Evolutionary conservation across 257 asterid genomes (phyloP), one percentile per base, ranked within the genome.

Genomic region (Nicotiana undulata): DNA sequence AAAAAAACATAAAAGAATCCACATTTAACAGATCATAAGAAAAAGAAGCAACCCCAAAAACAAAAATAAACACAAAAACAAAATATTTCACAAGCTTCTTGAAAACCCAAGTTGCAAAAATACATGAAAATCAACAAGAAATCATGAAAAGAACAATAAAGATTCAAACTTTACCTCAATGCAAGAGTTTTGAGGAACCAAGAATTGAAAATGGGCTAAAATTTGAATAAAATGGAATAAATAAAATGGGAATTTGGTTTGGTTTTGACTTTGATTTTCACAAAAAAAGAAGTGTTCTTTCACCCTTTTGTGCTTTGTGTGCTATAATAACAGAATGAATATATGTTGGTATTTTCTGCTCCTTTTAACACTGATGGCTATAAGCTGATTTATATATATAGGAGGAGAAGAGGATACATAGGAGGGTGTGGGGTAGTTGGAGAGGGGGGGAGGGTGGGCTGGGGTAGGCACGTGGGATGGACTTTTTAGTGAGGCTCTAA

Each of bases 381-480:
- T 37, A 5, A 68, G 55, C 56, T 40, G 77, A 70, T 44, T 68
- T 68, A 53, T 67, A 80, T 29, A 8, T 40, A 61, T 61, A 3
- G 81, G 34, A 18, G 11, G 53, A 63, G 29, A 66, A 28, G 83
- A 80, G 65, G 58, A 60, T 53, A 81, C 59, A 49, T 31, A 15
- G 49, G 68, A 12, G 24, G 37, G 28, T 15, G 74, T 40, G 29
- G 24, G 18, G 65, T 29, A 31, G 52, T 13, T 76, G 63, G 65
- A n/a, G 29, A 2, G 75, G 5, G 68, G 11, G 75, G 10, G n/a
- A n/a, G n/a, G n/a, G n/a, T n/a, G n/a, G 79, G 32, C 81, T 8
- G 49, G 70, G 51, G 64, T 37, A 51, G 81, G 86, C 93, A 88
- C 91, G 93, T 86, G 93, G 86, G 85, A 55, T 84, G 81, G 91